Base-by-base conservation (phyloP, 306 rosid genomes). In the Malus orientalis region DNA sequence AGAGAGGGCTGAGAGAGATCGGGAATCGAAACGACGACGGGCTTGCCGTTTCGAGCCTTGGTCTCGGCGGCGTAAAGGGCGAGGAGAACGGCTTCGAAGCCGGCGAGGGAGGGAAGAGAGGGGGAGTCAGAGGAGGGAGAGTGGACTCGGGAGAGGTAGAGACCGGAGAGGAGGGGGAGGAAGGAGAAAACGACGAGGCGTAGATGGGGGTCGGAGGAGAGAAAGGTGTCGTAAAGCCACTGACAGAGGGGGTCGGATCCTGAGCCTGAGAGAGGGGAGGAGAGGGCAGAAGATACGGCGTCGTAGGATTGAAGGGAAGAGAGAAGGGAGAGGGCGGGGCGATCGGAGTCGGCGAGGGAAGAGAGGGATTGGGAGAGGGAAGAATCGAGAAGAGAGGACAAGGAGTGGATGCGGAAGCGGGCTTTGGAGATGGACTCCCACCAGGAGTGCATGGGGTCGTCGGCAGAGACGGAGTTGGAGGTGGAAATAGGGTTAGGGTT, bases 161-260 rank as follows among this genome's bases (percentile, higher is more conserved):
- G 85, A 5, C 91, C 93, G 25, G 93, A 74, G 78, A 95, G 87
- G 51, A 95, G 92, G 13, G 99, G 99, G 61, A 95, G 81, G 81
- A 86, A 95, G n/a, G 99, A 91, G 80, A 86, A 87, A 57, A 95
- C 97, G 51, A 90, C 92, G 29, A 95, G 97, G 14, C 96, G 92
- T 75, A 95, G 96, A 62, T 91, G 96, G 4, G 97, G 90, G 66
- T 95, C 99, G 64, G 91, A 73, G 65, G 97, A 84, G 78, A 92
- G 97, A 82, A 85, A 95, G 69, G 97, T 95, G 69, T 95, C 99
- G 80, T 95, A 95, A 63, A 95, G 97, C 99, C 99, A 95, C 32
- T 95, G 96, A 71, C 99, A 95, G 75, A 92, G 97, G 15, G 97
- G 93, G 82, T 90, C 97, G 49, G 97, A 83, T 62, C 92, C 97